These are phyloP conservation scores for Fistulifera solaris DNA, from an alignment of 108 stramenopile genomes.

Conservation along the genomic window DNA sequence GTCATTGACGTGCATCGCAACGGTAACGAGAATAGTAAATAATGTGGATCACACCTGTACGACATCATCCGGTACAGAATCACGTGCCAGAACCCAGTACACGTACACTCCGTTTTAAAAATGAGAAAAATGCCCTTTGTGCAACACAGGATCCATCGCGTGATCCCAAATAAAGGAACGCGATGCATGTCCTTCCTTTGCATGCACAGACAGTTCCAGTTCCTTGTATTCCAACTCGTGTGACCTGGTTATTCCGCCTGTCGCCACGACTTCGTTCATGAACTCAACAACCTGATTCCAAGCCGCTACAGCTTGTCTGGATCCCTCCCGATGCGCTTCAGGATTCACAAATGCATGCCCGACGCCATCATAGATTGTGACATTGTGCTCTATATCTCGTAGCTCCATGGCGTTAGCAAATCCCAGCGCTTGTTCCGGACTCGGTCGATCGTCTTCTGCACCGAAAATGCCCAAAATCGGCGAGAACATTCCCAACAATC, in stretches of 20 bases:
- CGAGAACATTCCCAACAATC: not conserved
- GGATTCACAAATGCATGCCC: slow-evolving; percentile 1
- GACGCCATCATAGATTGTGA: slow-evolving; percentile 4
- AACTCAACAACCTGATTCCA: not conserved
- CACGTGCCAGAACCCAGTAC: too few relatives aligned
- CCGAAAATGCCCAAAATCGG: slow-evolving; percentile 1
- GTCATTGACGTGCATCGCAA: too few relatives aligned
- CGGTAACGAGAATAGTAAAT: too few relatives aligned
- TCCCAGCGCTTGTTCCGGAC: not conserved
- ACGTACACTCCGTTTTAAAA: too few relatives aligned
- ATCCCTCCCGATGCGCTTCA: not conserved
- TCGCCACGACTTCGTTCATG: not conserved
- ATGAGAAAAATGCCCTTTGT: slow-evolving; percentile 2
- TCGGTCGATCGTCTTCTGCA: not conserved
- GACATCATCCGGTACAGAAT: too few relatives aligned
- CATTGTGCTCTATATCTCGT: not conserved
- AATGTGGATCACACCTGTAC: too few relatives aligned
- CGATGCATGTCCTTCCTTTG: not conserved
- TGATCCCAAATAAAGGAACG: slow-evolving; percentile 1
- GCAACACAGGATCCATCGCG: not conserved
- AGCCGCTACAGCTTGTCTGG: not conserved
- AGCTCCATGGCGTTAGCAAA: not conserved
- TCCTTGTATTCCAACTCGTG: not conserved
- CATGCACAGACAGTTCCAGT: not conserved
- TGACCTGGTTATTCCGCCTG: not conserved